Base-by-base conservation (phyloP, 139 green algal genomes). In the Pleodorina starrii region DNA sequence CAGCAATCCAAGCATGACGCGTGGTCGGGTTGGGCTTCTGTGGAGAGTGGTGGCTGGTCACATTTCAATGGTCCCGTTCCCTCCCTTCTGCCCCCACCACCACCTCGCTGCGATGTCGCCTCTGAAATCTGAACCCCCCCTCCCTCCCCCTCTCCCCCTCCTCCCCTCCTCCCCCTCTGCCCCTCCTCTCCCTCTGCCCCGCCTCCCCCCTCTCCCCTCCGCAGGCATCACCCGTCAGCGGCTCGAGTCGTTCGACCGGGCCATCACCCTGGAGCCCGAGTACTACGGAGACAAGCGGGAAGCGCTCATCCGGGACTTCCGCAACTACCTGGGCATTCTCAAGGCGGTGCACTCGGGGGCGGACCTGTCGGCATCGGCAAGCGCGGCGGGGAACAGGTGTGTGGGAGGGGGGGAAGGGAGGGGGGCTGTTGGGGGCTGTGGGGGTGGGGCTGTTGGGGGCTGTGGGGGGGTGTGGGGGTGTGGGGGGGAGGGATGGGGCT, bases 261-360 rank as follows among this genome's bases (percentile, higher is more conserved):
- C 97, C 79, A 98, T 99, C 90, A 89, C 48, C 71, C 78, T 81
- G 46, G 96, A 99, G 90, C 98, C 98, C 0, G 77, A 97, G 74
- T 96, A 95, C 90, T 98, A 94, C 82, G 78, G 81, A 0, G 96
- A 97, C 86, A 99, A 99, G 95, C 91, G 92, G 57, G 94, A 97
- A 38, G 91, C 93, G 1, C 95, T 99, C 12, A 97, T 99, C 81
- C 43, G 86, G 32, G 98, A 99, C 87, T 98, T 99, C 91, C 76
- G 92, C 40, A 95, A 98, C 93, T 99, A 99, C 91, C 93, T 99
- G 84, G 94, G 93, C 72, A 98, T 99, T 69, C 94, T 99, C 35
- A 99, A 99, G 94, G 93, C 95, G 27, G 97, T 99, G 85, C 94
- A 97, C 93, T 93, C 89, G 35, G 96, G 96, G 36, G 97, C 96